Evolutionary conservation across 768 basidiomycete genomes (phyloP).

Genomic region (Russula sp.): DNA sequence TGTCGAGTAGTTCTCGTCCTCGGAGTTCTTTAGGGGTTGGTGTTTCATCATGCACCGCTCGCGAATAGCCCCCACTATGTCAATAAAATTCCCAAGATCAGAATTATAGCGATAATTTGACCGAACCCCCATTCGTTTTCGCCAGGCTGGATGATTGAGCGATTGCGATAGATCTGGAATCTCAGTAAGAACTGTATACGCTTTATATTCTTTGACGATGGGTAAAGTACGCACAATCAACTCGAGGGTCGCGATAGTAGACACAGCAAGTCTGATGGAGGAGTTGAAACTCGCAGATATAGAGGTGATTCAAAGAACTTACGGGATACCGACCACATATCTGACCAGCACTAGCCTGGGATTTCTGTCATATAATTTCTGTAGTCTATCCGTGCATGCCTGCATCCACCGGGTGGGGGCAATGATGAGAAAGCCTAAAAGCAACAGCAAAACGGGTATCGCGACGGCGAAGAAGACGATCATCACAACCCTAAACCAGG

Average conservation of each 20-base stretch:
- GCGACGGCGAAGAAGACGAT: too few relatives aligned
- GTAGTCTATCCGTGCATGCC: too few relatives aligned
- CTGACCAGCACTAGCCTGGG: too few relatives aligned
- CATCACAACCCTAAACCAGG: background rate
- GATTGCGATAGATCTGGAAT: constrained; percentile 16
- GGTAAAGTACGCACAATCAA: constrained; percentile 7
- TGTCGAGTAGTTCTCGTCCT: too few relatives aligned
- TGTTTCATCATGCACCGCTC: too few relatives aligned
- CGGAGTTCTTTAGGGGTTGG: too few relatives aligned
- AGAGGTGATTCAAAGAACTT: background rate
- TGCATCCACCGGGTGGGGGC: background rate
- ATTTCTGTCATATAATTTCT: too few relatives aligned
- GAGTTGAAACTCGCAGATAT: background rate
- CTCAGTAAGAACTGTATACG: constrained; percentile 1
- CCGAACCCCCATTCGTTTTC: constrained; percentile 19
- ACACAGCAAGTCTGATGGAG: constrained; percentile 4
- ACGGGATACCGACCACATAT: background rate
- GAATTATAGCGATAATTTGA: constrained; percentile 11
- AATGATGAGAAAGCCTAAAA: background rate
- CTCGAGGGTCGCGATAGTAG: constrained; percentile 9
- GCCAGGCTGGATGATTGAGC: constrained; percentile 5
- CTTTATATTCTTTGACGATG: background rate
- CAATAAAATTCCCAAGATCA: background rate
- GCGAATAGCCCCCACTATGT: too few relatives aligned
- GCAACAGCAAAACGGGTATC: too few relatives aligned